Percentiles rank a stretch among this genome's conserved stretches.
These are phyloP conservation scores for Cunninghamia lanceolata DNA, from an alignment of 75 land plant species.

Conservation along the genomic window DNA sequence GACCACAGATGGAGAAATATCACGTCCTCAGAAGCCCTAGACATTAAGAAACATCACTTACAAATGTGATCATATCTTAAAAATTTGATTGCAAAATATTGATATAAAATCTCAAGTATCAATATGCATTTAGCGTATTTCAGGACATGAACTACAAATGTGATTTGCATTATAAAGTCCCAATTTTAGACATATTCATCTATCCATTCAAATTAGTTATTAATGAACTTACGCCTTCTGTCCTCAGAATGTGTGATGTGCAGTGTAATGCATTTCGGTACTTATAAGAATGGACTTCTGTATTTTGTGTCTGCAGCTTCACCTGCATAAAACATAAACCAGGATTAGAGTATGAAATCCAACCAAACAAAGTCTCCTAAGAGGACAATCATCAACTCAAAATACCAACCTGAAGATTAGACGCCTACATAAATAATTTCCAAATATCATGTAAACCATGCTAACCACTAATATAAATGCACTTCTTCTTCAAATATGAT, in stretches of 20 bases:
- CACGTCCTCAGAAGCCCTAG: not conserved
- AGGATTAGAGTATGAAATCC: not conserved
- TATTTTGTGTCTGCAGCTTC: slow-evolving; percentile 78
- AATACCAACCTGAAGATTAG: not conserved
- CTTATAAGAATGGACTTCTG: slow-evolving; percentile 41
- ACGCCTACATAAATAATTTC: not conserved
- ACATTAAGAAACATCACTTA: not conserved
- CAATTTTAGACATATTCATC: not conserved
- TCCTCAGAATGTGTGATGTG: slow-evolving; percentile 53
- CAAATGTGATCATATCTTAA: not conserved
- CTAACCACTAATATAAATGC: not conserved
- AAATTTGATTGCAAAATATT: not conserved
- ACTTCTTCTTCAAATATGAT: not conserved
- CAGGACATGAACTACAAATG: not conserved
- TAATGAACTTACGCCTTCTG: slow-evolving; percentile 72
- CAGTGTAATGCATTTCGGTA: slow-evolving; percentile 79
- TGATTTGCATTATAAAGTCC: not conserved
- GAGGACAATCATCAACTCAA: not conserved
- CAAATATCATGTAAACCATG: not conserved
- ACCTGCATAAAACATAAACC: slow-evolving; percentile 45
- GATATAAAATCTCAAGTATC: not conserved
- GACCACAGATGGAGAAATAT: not conserved
- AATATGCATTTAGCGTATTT: not conserved
- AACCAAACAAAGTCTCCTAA: not conserved
- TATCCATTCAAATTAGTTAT: not conserved